phyloP scores from a whole-genome alignment of 805 yeast species.

The Nakazawaea siamensis region DNA sequence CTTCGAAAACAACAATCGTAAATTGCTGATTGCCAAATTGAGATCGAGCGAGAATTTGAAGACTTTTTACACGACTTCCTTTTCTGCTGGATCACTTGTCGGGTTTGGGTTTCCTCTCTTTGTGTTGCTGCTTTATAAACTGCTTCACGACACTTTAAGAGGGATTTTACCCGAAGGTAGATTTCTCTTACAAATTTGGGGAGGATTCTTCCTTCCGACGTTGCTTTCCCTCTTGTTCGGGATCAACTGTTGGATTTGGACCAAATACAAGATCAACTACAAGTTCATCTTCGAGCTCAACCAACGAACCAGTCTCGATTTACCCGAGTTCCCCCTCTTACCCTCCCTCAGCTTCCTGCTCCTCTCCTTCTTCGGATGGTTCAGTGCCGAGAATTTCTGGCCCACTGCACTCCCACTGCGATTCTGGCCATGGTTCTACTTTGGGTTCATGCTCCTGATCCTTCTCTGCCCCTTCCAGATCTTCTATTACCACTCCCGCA shows the following conservation, averaged over 20 bases:
- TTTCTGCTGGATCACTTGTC: conserved; percentile 55
- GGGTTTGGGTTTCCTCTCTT: conserved; percentile 71
- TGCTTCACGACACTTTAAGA: conserved; percentile 25
- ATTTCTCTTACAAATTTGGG: conserved; percentile 81
- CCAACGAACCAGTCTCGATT: conserved; percentile 56
- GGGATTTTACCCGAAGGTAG: conserved; percentile 45
- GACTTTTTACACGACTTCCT: conserved; percentile 38
- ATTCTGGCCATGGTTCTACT: conserved; percentile 75
- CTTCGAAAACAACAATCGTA: conserved; percentile 66
- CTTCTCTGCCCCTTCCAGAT: conserved; percentile 56
- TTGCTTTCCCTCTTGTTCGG: conserved; percentile 60
- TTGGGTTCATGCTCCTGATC: conserved; percentile 40
- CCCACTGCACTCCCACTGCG: conserved; percentile 50
- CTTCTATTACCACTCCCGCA: conserved; percentile 53
- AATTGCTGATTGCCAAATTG: conserved; percentile 63
- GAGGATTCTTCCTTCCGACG: conserved; percentile 67
- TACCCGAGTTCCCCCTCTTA: conserved; percentile 53
- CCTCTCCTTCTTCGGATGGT: conserved; percentile 59
- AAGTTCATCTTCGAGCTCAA: conserved; percentile 88
- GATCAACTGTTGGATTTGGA: conserved; percentile 67
- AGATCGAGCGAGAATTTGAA: conserved; percentile 34
- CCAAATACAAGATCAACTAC: conserved; percentile 70
- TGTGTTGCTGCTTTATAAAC: conserved; percentile 43
- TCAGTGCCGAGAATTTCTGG: conserved; percentile 68
- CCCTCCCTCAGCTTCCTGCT: conserved; percentile 53